Evolutionary conservation across 176 grass and related monocot genomes (phyloP).

Genomic region (Urochloa ruziziensis): DNA sequence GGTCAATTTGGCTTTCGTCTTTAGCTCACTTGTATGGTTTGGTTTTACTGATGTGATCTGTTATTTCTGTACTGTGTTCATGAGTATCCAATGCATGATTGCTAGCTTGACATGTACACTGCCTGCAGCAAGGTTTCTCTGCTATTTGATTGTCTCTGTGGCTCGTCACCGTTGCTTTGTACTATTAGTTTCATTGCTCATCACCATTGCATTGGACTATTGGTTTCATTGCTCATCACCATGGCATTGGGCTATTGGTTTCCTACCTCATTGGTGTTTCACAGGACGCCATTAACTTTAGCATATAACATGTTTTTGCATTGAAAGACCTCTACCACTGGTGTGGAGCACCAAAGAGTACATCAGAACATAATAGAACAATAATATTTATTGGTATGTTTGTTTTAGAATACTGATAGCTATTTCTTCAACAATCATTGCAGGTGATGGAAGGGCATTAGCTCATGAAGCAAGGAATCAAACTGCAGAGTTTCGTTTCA

Average conservation of each 20-base stretch:
- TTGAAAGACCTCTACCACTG: background rate
- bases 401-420: background rate
- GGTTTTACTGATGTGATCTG: background rate
- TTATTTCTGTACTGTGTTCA: background rate
- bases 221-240: too few relatives aligned
- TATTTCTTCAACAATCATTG: slow-evolving; percentile 13
- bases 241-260: background rate
- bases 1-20: background rate
- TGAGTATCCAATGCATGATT: background rate
- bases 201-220: too few relatives aligned
- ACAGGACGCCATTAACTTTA: background rate
- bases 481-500: slow-evolving; percentile 50
- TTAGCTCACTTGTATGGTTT: background rate
- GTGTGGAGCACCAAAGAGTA: background rate
- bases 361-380: background rate
- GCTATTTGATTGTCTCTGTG: background rate
- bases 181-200: too few relatives aligned
- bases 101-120: background rate
- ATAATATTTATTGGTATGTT: background rate
- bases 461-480: slow-evolving; percentile 57
- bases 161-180: background rate
- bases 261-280: background rate
- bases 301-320: background rate
- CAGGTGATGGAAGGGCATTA: slow-evolving; percentile 58
- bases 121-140: background rate